Percentiles rank a stretch among this genome's conserved stretches.
Conservation (phyloP, 129 eudicot genomes). For the Chrysanthemum makinoi region DNA sequence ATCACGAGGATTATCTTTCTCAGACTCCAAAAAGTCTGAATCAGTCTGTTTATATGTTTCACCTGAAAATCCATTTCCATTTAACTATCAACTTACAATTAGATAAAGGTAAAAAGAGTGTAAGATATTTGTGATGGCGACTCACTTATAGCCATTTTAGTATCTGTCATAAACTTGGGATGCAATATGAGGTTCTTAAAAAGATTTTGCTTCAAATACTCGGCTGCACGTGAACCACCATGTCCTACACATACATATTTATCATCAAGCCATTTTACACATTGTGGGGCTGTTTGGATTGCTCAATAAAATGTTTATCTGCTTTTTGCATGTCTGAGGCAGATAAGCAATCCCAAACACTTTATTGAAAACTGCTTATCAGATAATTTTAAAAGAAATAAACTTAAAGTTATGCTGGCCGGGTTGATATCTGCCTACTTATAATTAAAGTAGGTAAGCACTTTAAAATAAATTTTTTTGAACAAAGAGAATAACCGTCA, state of each 20-base stretch:
- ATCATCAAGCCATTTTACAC: no score
- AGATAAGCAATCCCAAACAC: not conserved
- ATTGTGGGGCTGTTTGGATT: no score
- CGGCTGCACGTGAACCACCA: slow-evolving; percentile 95
- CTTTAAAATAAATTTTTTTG: no score
- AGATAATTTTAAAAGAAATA: no score
- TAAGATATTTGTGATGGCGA: slow-evolving; percentile 8
- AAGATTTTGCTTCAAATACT: slow-evolving; percentile 67
- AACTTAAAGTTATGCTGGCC: no score
- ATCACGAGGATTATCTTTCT: slow-evolving; percentile 72
- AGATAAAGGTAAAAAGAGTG: not conserved
- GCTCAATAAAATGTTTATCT: not conserved
- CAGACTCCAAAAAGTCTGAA: slow-evolving; percentile 68
- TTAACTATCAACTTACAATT: not conserved
- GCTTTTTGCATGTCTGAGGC: not conserved
- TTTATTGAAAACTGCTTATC: not conserved
- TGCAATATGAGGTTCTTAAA: slow-evolving; percentile 78
- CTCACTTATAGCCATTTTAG: slow-evolving; percentile 80
- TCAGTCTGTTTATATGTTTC: slow-evolving; percentile 81
- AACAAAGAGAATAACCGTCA: slow-evolving; percentile 62
- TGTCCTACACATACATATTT: slow-evolving; percentile 53
- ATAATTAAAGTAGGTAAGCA: no score
- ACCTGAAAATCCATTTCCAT: slow-evolving; percentile 40
- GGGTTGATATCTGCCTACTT: no score
- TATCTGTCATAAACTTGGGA: slow-evolving; percentile 58